These are phyloP conservation scores for Akebia trifoliata DNA, from an alignment of 164 flowering plant genomes.

Conservation along the genomic window DNA sequence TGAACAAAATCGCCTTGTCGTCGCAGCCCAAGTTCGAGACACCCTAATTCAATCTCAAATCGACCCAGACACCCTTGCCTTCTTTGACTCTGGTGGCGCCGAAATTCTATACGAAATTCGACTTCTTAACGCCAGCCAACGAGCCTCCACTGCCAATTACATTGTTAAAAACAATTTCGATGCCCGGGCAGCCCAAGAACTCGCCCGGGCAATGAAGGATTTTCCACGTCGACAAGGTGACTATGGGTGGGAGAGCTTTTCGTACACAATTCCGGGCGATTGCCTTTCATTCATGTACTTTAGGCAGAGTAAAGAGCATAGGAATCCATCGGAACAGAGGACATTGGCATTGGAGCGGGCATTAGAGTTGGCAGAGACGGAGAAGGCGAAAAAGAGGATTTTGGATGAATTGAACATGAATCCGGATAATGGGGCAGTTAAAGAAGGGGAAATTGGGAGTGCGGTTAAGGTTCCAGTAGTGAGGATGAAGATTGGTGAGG, in stretches of 20 bases:
- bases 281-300: constrained; percentile 63
- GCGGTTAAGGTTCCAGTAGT: constrained; percentile 67
- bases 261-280: constrained; percentile 55
- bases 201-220: constrained; percentile 87
- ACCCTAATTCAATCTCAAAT: constrained; percentile 41
- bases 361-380: constrained; percentile 43
- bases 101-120: constrained; percentile 72
- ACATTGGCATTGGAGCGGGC: constrained; percentile 44
- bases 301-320: constrained; percentile 60
- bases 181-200: constrained; percentile 43
- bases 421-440: constrained; percentile 20
- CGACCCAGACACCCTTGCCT: constrained; percentile 37
- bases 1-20: constrained; percentile 77
- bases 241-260: constrained; percentile 55
- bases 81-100: constrained; percentile 60
- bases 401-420: constrained; percentile 35
- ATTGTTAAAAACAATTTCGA: constrained; percentile 37
- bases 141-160: constrained; percentile 47
- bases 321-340: constrained; percentile 31
- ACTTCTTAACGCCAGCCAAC: constrained; percentile 44
- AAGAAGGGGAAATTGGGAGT: constrained; percentile 10
- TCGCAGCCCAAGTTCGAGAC: constrained; percentile 69
- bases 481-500: constrained; percentile 70
- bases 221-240: constrained; percentile 63
- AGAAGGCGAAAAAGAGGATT: constrained; percentile 38